These are phyloP conservation scores for Phoma sp. DNA, from an alignment of 2,329 filamentous ascomycete species.

Conservation along the genomic window DNA sequence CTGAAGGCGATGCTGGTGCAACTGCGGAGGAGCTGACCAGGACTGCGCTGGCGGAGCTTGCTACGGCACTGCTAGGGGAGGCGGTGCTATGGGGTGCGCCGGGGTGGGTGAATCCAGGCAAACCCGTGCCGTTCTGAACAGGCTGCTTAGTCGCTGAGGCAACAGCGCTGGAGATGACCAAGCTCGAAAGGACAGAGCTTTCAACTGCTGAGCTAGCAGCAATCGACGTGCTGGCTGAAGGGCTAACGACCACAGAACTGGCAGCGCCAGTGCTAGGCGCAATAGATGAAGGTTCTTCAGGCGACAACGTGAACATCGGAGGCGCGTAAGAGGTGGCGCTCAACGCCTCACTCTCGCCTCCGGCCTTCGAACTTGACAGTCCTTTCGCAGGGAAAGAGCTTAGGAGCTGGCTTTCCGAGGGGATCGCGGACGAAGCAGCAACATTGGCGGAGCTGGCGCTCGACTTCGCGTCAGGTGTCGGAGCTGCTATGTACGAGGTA, in stretches of 20 bases:
- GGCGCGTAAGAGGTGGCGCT: slow-evolving; percentile 21
- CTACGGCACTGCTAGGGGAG: background rate
- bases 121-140: slow-evolving; percentile 21
- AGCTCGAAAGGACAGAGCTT: background rate
- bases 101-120: slow-evolving; percentile 31
- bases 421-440: slow-evolving; percentile 4
- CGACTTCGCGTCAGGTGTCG: slow-evolving; percentile 17
- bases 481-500: slow-evolving; percentile 36
- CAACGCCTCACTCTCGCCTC: slow-evolving; percentile 20
- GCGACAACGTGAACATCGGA: slow-evolving; percentile 35
- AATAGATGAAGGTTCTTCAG: slow-evolving; percentile 23
- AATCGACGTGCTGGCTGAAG: background rate
- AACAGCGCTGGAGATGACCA: background rate
- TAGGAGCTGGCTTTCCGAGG: slow-evolving; percentile 12
- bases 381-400: slow-evolving; percentile 11
- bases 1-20: background rate
- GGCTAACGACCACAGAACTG: background rate
- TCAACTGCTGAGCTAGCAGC: background rate
- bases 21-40: slow-evolving; percentile 5
- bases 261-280: slow-evolving; percentile 11
- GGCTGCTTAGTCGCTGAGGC: slow-evolving; percentile 8
- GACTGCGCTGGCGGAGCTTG: background rate
- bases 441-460: slow-evolving; percentile 13
- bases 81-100: slow-evolving; percentile 11
- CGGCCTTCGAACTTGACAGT: slow-evolving; percentile 21